Evolutionary conservation across 1,284 basidiomycete genomes (phyloP).

Genomic region (Cryptococcus depauperatus): DNA sequence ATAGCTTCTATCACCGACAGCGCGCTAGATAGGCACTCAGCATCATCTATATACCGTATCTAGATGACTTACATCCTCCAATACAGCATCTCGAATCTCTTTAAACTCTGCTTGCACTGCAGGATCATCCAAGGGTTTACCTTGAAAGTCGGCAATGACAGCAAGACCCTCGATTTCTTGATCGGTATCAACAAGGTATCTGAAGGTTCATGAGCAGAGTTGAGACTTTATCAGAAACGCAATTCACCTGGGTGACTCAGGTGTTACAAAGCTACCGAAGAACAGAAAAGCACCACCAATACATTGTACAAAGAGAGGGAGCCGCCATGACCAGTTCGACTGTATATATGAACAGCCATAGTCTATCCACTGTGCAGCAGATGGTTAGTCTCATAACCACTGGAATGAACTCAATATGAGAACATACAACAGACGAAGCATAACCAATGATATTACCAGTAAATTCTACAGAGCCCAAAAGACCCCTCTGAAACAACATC

Average conservation of each 20-base stretch:
- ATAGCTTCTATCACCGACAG: slow-evolving; percentile 77
- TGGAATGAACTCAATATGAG: neutral
- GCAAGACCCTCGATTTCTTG: slow-evolving; percentile 76
- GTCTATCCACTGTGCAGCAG: slow-evolving; percentile 69
- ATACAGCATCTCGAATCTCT: slow-evolving; percentile 85
- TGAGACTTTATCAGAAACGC: neutral
- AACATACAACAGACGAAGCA: slow-evolving; percentile 78
- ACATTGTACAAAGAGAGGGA: slow-evolving; percentile 79
- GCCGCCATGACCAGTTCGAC: slow-evolving; percentile 71
- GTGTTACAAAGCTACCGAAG: slow-evolving; percentile 73
- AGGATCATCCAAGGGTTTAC: slow-evolving; percentile 65
- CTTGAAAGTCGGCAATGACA: slow-evolving; percentile 85
- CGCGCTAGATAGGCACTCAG: slow-evolving; percentile 41
- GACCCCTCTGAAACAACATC: slow-evolving; percentile 57
- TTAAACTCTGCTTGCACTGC: slow-evolving; percentile 75
- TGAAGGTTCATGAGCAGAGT: slow-evolving; percentile 26
- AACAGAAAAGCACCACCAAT: slow-evolving; percentile 79
- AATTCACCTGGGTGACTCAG: slow-evolving; percentile 77
- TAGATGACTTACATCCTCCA: slow-evolving; percentile 57
- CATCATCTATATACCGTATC: no score
- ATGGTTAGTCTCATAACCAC: neutral
- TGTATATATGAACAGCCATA: slow-evolving; percentile 86
- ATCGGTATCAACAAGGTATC: slow-evolving; percentile 87
- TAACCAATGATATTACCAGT: slow-evolving; percentile 91
- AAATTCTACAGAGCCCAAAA: slow-evolving; percentile 93